Evolutionary conservation across 352 stramenopile genomes (phyloP).

Genomic region (Pythium pyrilobum): DNA sequence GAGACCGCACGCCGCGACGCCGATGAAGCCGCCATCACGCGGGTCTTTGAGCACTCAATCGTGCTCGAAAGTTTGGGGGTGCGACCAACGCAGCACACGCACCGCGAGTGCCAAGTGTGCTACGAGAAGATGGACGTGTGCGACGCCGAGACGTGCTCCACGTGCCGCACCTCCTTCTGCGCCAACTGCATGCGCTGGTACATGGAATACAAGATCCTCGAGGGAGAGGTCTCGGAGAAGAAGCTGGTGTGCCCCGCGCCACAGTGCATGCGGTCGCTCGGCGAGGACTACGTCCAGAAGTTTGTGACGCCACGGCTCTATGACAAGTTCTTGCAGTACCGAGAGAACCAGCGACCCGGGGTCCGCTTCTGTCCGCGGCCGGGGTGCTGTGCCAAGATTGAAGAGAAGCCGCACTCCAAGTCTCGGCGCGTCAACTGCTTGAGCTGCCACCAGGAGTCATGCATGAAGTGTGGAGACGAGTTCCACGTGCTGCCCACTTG

Average conservation of each 20-base stretch:
- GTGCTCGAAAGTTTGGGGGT: not conserved
- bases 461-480: constrained; percentile 57
- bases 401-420: constrained; percentile 49
- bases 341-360: constrained; percentile 55
- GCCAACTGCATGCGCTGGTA: constrained; percentile 62
- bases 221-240: constrained; percentile 66
- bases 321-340: constrained; percentile 59
- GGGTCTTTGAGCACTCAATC: constrained; percentile 5
- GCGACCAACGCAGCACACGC: not conserved
- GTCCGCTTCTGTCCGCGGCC: constrained; percentile 70
- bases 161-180: constrained; percentile 48
- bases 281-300: constrained; percentile 44
- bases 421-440: constrained; percentile 39
- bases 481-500: constrained; percentile 55
- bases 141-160: constrained; percentile 38
- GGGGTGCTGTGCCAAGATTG: constrained; percentile 50
- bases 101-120: constrained; percentile 67
- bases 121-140: constrained; percentile 52
- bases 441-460: constrained; percentile 46
- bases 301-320: constrained; percentile 44
- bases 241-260: constrained; percentile 70
- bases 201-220: constrained; percentile 70
- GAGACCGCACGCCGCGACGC: not conserved
- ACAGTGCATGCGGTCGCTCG: constrained; percentile 42
- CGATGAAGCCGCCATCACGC: not conserved